These are phyloP conservation scores for Endocarpon pusillum DNA, from an alignment of 495 filamentous ascomycete genomes.

Conservation along the genomic window DNA sequence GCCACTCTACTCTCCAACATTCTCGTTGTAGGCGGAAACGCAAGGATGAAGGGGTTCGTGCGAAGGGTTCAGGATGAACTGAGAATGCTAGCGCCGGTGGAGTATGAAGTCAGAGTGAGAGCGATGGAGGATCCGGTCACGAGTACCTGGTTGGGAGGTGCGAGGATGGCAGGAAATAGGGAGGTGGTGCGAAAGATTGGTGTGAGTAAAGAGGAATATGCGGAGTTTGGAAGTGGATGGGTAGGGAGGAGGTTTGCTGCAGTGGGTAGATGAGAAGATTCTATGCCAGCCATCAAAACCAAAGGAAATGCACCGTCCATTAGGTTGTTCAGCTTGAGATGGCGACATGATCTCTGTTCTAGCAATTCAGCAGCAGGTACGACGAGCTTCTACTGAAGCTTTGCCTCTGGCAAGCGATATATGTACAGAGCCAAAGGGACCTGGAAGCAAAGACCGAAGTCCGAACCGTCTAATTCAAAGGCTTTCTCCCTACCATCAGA, in stretches of 20 bases:
- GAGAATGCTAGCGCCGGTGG: conserved; percentile 52
- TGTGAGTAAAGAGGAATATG: conserved; percentile 77
- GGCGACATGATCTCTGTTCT: too few species aligned
- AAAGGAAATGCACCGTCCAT: too few species aligned
- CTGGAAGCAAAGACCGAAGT: too few species aligned
- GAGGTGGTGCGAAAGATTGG: conserved; percentile 40
- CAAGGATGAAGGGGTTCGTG: conserved; percentile 63
- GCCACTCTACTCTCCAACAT: conserved; percentile 72
- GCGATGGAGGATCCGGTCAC: conserved; percentile 58
- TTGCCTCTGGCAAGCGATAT: too few species aligned
- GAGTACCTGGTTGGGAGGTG: conserved; percentile 73
- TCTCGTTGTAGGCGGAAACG: conserved; percentile 75
- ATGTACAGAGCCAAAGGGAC: too few species aligned
- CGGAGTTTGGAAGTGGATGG: conserved; percentile 71
- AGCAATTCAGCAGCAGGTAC: too few species aligned
- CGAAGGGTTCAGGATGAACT: conserved; percentile 62
- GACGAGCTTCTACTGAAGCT: too few species aligned
- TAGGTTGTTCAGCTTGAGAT: too few species aligned
- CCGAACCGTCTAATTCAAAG: too few species aligned
- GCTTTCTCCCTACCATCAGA: conserved; percentile 92
- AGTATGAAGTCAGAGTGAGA: conserved; percentile 58
- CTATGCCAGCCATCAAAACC: too few species aligned
- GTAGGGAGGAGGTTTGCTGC: conserved; percentile 54
- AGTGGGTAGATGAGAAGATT: too few species aligned
- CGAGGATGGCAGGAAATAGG: conserved; percentile 51